Conservation (phyloP, 1,139 yeast genomes). For the Taphrina flavorubra region DNA sequence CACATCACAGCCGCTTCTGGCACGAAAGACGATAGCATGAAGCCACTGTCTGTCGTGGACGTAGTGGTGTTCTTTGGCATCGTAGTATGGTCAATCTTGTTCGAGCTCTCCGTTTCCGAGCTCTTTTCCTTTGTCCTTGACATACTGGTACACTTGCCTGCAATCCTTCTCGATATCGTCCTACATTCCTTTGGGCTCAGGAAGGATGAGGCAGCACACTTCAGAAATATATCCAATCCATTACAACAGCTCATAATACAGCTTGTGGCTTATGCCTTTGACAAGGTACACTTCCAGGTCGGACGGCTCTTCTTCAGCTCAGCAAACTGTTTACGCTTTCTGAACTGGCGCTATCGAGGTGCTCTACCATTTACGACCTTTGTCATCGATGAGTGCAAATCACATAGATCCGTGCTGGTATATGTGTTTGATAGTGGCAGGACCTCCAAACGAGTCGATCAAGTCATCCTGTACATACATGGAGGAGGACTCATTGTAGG, state of each 20-base stretch:
- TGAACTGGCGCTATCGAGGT: conserved; percentile 14
- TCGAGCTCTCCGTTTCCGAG: conserved; percentile 1
- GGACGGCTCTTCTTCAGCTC: conserved; percentile 18
- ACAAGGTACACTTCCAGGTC: background rate
- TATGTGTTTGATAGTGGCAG: background rate
- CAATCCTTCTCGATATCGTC: background rate
- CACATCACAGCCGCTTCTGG: no score
- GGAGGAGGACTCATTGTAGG: conserved; percentile 19
- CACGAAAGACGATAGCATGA: background rate
- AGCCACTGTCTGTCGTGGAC: background rate
- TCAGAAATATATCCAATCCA: conserved; percentile 7
- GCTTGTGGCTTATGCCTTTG: conserved; percentile 14
- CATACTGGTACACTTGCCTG: conserved; percentile 7
- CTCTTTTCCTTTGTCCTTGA: background rate
- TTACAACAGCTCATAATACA: conserved; percentile 12
- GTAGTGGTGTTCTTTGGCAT: conserved; percentile 6
- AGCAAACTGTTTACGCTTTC: background rate
- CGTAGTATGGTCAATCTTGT: conserved; percentile 12
- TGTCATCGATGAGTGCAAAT: background rate
- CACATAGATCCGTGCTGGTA: background rate
- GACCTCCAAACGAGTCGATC: background rate
- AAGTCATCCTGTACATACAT: conserved; percentile 15
- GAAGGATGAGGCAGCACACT: background rate
- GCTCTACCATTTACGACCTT: background rate
- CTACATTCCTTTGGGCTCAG: background rate